Percentiles rank a stretch among this genome's conserved stretches.
Conservation (phyloP, 2,329 filamentous ascomycete species). For the Talaromyces sp. region DNA sequence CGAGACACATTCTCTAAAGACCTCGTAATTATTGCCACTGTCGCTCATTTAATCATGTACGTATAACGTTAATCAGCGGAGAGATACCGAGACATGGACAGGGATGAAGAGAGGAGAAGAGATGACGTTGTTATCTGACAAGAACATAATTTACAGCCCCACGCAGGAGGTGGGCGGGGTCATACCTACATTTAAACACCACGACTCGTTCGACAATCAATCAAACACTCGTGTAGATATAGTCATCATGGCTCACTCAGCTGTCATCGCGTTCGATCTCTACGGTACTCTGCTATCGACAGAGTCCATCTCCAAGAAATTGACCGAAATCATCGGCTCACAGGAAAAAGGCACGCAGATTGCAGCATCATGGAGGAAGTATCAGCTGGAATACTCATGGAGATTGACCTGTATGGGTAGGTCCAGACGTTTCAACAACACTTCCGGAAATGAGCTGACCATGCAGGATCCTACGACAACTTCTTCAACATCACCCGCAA, state of each 20-base stretch:
- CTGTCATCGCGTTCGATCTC: conserved; percentile 68
- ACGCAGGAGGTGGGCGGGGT: background rate
- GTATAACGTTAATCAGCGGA: background rate
- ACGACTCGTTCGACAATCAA: background rate
- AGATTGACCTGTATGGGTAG: conserved; percentile 72
- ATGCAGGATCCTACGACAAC: conserved; percentile 58
- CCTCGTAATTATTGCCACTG: conserved; percentile 58
- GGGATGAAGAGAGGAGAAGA: background rate
- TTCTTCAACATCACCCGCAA: conserved; percentile 64
- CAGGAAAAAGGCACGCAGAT: conserved; percentile 59
- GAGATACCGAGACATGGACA: background rate
- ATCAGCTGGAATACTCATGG: conserved; percentile 78
- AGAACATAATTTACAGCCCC: background rate
- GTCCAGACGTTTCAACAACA: conserved; percentile 18
- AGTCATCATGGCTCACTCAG: conserved; percentile 11
- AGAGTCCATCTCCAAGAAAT: conserved; percentile 61
- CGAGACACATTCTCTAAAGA: conserved; percentile 74
- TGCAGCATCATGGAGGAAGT: conserved; percentile 63
- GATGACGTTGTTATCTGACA: conserved; percentile 6
- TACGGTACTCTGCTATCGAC: conserved; percentile 75
- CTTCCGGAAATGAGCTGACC: background rate
- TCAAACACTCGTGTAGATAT: too few species aligned
- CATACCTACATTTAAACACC: background rate
- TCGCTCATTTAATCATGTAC: conserved; percentile 29
- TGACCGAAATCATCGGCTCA: conserved; percentile 58